Conservation (phyloP, 2,329 filamentous ascomycete species). For the Pyricularia pennisetigena region DNA sequence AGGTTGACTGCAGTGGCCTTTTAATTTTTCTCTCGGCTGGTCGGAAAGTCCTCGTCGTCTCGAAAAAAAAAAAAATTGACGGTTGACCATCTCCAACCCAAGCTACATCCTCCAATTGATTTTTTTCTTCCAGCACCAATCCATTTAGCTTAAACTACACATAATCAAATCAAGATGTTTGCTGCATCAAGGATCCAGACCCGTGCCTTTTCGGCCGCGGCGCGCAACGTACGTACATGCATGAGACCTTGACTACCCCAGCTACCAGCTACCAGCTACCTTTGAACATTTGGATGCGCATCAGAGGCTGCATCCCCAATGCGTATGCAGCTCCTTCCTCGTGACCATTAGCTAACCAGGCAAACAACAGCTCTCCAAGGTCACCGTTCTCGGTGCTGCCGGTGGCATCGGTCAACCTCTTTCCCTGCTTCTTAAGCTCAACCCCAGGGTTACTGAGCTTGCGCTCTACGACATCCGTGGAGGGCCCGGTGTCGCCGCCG, state of each 20-base stretch:
- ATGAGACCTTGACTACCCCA: neutral
- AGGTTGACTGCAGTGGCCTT: neutral
- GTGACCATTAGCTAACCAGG: conserved; percentile 7
- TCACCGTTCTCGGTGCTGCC: conserved; percentile 90
- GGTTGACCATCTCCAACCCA: neutral
- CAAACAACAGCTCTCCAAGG: conserved; percentile 76
- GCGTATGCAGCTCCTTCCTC: conserved; percentile 7
- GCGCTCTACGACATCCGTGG: conserved; percentile 97
- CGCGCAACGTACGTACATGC: conserved; percentile 54
- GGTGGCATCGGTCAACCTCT: conserved; percentile 98
- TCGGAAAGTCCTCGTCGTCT: neutral
- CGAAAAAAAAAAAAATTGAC: neutral
- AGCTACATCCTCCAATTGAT: neutral
- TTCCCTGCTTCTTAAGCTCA: conserved; percentile 96
- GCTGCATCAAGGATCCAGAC: conserved; percentile 60
- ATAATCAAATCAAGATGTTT: conserved; percentile 53
- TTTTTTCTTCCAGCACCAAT: neutral
- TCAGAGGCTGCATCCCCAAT: conserved; percentile 5
- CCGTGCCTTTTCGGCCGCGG: conserved; percentile 73
- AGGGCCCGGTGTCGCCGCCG: conserved; percentile 93
- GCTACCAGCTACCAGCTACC: neutral
- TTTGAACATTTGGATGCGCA: neutral
- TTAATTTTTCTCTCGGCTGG: neutral
- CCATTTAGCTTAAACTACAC: neutral
- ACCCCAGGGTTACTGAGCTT: conserved; percentile 87